A percentile compares a stretch with the other conserved stretches of the same genome.
Conservation (phyloP, 1,284 basidiomycete species). For the Paramarasmius palmivorus region DNA sequence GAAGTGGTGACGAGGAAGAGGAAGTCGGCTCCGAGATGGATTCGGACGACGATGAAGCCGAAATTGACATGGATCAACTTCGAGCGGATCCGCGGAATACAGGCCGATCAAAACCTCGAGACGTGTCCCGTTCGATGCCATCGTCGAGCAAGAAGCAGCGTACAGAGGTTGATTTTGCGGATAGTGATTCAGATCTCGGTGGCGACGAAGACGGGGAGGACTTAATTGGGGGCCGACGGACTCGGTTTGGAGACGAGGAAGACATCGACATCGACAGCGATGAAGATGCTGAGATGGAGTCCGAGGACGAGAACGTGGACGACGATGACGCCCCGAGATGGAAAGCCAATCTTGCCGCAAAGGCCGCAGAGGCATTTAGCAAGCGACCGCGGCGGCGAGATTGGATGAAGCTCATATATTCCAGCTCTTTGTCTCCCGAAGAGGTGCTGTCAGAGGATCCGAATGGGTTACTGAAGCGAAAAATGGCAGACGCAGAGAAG, state of each 20-base stretch:
- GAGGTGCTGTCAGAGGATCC: slow-evolving; percentile 60
- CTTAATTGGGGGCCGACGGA: slow-evolving; percentile 21
- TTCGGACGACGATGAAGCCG: slow-evolving; percentile 23
- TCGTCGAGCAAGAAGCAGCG: slow-evolving; percentile 34
- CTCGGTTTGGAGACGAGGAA: slow-evolving; percentile 50
- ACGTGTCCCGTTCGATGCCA: slow-evolving; percentile 42
- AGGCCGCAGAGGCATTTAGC: slow-evolving; percentile 56
- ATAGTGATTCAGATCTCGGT: slow-evolving; percentile 79
- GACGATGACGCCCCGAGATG: slow-evolving; percentile 62
- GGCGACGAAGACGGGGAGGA: slow-evolving; percentile 48
- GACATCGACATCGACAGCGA: slow-evolving; percentile 60
- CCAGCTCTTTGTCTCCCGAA: slow-evolving; percentile 66
- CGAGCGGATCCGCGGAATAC: slow-evolving; percentile 34
- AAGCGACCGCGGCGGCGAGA: slow-evolving; percentile 50
- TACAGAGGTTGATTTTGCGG: slow-evolving; percentile 67
- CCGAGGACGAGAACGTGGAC: slow-evolving; percentile 41
- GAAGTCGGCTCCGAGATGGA: slow-evolving; percentile 28
- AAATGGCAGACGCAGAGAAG: slow-evolving; percentile 17
- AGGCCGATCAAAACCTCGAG: slow-evolving; percentile 52
- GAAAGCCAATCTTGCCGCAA: slow-evolving; percentile 74
- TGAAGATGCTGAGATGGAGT: slow-evolving; percentile 40
- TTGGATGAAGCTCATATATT: slow-evolving; percentile 89
- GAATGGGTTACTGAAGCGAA: slow-evolving; percentile 7
- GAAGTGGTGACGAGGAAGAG: slow-evolving; percentile 25
- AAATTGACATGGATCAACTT: slow-evolving; percentile 25